phyloP scores from a whole-genome alignment of 768 basidiomycete genomes.

The Hemileccinum rubropunctum region DNA sequence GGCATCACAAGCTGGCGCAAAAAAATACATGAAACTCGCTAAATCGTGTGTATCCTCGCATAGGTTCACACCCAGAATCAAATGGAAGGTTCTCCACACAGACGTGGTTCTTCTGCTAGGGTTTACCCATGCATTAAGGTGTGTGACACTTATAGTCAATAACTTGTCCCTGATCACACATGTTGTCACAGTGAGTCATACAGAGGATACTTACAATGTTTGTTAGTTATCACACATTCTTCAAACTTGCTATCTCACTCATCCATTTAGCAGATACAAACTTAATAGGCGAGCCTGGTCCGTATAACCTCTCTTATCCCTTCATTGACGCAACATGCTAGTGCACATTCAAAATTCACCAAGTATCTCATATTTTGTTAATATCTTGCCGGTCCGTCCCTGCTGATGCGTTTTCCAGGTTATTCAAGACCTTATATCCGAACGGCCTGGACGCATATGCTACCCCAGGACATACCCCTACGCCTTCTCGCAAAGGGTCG shows the following conservation, averaged over 20 bases:
- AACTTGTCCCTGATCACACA: conserved; percentile 3
- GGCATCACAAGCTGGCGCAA: conserved; percentile 58
- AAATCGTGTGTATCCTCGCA: conserved; percentile 33
- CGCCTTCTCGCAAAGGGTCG: conserved; percentile 37
- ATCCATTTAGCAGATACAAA: conserved; percentile 34
- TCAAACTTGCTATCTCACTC: neutral
- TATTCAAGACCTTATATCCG: conserved; percentile 68
- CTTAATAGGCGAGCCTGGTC: conserved; percentile 51
- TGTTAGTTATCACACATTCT: conserved; percentile 41
- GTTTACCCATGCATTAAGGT: conserved; percentile 70
- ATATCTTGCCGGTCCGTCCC: neutral
- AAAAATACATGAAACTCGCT: conserved; percentile 43
- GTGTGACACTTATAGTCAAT: conserved; percentile 11
- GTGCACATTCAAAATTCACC: conserved; percentile 72
- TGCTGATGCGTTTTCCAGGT: conserved; percentile 34
- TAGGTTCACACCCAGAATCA: conserved; percentile 59
- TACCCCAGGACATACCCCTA: conserved; percentile 37
- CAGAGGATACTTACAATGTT: conserved; percentile 75
- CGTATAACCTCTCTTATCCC: neutral
- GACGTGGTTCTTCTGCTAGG: conserved; percentile 72
- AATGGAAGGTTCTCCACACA: conserved; percentile 76
- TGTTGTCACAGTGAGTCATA: conserved; percentile 59
- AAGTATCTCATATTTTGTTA: conserved; percentile 42
- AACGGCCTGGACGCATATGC: conserved; percentile 48
- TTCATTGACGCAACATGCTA: conserved; percentile 9